These are phyloP conservation scores for Solanum megistacrolobum DNA, from an alignment of 257 asterid species.

Conservation along the genomic window DNA sequence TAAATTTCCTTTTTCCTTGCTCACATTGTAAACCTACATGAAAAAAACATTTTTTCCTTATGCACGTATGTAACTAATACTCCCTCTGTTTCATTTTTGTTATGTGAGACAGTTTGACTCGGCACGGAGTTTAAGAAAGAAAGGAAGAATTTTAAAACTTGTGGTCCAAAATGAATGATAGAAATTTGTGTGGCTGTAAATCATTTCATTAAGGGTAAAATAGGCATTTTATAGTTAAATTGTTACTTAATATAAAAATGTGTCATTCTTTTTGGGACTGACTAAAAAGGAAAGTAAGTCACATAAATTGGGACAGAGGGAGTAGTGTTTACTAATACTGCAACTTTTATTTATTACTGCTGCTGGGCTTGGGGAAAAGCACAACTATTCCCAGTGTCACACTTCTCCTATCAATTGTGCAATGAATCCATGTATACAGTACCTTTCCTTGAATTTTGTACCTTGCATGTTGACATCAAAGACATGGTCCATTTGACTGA, in stretches of 20 bases:
- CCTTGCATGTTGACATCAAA: background rate
- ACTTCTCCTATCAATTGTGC: background rate
- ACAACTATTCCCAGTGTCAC: background rate
- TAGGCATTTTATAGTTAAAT: too few species aligned
- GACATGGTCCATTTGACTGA: background rate
- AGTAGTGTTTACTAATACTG: background rate
- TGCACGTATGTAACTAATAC: background rate
- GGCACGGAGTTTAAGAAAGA: too few species aligned
- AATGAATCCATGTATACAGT: background rate
- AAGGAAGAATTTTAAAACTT: too few species aligned
- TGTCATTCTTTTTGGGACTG: too few species aligned
- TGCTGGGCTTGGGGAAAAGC: background rate
- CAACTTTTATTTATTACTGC: background rate
- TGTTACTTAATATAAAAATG: too few species aligned
- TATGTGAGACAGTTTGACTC: too few species aligned
- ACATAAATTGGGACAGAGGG: too few species aligned
- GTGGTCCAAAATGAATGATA: too few species aligned
- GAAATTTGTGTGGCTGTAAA: too few species aligned
- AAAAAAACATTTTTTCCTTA: background rate
- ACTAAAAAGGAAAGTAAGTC: too few species aligned
- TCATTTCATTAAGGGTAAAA: too few species aligned
- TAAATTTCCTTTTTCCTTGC: background rate
- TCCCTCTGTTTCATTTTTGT: too few species aligned
- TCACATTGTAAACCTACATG: background rate
- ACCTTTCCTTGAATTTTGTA: background rate